phyloP scores from a whole-genome alignment of 768 basidiomycete genomes.

The Lyophyllum atratum region DNA sequence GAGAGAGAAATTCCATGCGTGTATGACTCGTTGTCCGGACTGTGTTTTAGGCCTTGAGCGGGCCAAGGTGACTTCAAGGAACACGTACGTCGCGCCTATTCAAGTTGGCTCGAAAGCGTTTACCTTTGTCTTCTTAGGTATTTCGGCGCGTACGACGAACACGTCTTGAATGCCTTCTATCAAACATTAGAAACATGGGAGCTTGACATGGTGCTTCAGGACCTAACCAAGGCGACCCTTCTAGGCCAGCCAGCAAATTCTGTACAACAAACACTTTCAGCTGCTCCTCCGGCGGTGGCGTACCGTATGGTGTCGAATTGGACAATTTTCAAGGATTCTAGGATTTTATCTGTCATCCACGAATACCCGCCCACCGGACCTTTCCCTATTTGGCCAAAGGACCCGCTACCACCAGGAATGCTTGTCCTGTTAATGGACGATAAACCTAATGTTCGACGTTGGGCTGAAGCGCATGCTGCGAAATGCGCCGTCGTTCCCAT shows the following conservation, averaged over 20 bases:
- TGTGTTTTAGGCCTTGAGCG: constrained; percentile 72
- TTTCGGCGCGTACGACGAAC: constrained; percentile 63
- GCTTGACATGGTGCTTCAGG: constrained; percentile 48
- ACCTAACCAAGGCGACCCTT: constrained; percentile 37
- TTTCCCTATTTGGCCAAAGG: constrained; percentile 54
- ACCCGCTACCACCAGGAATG: constrained; percentile 61
- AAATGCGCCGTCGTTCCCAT: constrained; percentile 45
- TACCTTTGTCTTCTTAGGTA: constrained; percentile 50
- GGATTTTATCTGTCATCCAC: constrained; percentile 45
- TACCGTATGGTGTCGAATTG: constrained; percentile 69
- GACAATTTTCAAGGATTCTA: constrained; percentile 51
- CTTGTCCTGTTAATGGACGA: constrained; percentile 59
- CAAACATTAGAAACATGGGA: constrained; percentile 69
- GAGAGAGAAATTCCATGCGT: constrained; percentile 55
- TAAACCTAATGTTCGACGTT: constrained; percentile 50
- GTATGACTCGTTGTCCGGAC: constrained; percentile 62
- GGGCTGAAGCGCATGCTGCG: constrained; percentile 54
- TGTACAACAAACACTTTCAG: constrained; percentile 31
- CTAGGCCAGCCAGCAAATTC: constrained; percentile 16
- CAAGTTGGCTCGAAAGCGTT: not conserved
- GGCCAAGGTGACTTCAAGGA: constrained; percentile 62
- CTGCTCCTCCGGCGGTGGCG: constrained; percentile 49
- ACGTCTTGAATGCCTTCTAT: constrained; percentile 60
- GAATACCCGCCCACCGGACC: constrained; percentile 34
- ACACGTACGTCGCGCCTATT: constrained; percentile 59